Conservation (phyloP, 78 protist genomes). For the Cavenderia fasciculata region DNA sequence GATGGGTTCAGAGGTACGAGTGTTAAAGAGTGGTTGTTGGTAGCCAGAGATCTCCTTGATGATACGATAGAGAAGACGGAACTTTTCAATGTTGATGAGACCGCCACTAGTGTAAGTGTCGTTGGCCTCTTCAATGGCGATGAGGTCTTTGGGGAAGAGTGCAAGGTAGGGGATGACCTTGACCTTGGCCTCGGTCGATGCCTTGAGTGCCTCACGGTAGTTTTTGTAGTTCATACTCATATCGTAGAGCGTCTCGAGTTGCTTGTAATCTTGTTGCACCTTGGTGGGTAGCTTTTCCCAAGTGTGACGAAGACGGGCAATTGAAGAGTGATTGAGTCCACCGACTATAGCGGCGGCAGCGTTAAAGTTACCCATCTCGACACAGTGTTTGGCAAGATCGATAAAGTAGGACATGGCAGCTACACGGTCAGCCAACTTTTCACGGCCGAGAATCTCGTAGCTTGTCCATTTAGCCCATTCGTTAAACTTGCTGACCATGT, state of each 20-base stretch:
- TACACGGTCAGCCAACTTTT: slow-evolving; percentile 32
- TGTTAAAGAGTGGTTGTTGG: slow-evolving; percentile 50
- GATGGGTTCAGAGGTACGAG: slow-evolving; percentile 26
- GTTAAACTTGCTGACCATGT: slow-evolving; percentile 56
- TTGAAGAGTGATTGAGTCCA: slow-evolving; percentile 34
- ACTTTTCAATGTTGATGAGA: slow-evolving; percentile 57
- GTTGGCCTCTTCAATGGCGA: slow-evolving; percentile 74
- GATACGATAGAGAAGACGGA: slow-evolving; percentile 52
- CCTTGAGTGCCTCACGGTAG: slow-evolving; percentile 47
- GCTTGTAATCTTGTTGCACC: slow-evolving; percentile 19
- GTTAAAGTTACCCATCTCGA: slow-evolving; percentile 55
- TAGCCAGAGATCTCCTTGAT: slow-evolving; percentile 44
- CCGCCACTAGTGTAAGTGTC: slow-evolving; percentile 14
- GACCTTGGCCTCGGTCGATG: neutral
- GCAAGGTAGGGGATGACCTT: slow-evolving; percentile 48
- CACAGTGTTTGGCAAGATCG: slow-evolving; percentile 57
- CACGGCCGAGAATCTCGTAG: slow-evolving; percentile 34
- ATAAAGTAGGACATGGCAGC: slow-evolving; percentile 35
- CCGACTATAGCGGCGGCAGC: slow-evolving; percentile 37
- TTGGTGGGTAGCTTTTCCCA: slow-evolving; percentile 64
- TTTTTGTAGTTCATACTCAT: slow-evolving; percentile 60
- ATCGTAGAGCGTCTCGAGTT: slow-evolving; percentile 13
- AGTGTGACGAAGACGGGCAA: slow-evolving; percentile 30
- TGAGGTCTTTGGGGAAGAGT: slow-evolving; percentile 47
- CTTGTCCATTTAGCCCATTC: slow-evolving; percentile 66